Evolutionary conservation across 2,329 filamentous ascomycete genomes (phyloP).

Genomic region (Phaeosphaeria sp.): DNA sequence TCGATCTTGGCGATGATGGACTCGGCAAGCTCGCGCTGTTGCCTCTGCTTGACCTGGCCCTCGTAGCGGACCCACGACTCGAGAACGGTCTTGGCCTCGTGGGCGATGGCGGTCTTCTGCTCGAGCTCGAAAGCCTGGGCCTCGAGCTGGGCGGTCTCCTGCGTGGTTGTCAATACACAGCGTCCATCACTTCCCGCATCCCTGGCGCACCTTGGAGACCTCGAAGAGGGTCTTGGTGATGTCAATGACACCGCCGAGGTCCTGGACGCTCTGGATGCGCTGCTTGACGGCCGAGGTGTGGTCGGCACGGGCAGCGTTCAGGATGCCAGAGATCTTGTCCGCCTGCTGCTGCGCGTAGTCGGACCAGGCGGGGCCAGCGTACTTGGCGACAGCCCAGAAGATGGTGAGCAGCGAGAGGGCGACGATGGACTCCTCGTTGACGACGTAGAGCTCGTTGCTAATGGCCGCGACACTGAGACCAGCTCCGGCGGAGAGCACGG

Average conservation of each 20-base stretch:
- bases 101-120: slow-evolving; percentile 90
- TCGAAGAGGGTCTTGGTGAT: slow-evolving; percentile 97
- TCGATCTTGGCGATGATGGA: slow-evolving; percentile 95
- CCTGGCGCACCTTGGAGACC: slow-evolving; percentile 84
- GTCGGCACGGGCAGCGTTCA: slow-evolving; percentile 92
- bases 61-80: slow-evolving; percentile 99
- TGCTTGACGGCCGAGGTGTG: slow-evolving; percentile 95
- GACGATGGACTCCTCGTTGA: slow-evolving; percentile 98
- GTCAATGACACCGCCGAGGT: slow-evolving; percentile 92
- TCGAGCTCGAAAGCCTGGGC: slow-evolving; percentile 95
- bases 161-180: slow-evolving; percentile 30
- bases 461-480: slow-evolving; percentile 93
- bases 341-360: slow-evolving; percentile 91
- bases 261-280: slow-evolving; percentile 92
- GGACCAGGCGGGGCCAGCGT: slow-evolving; percentile 88
- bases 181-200: slow-evolving; percentile 5
- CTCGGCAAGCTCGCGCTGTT: slow-evolving; percentile 95
- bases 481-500: slow-evolving; percentile 91
- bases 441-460: slow-evolving; percentile 99
- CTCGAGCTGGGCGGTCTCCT: slow-evolving; percentile 98
- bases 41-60: slow-evolving; percentile 96
- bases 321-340: slow-evolving; percentile 91
- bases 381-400: slow-evolving; percentile 92
- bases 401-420: slow-evolving; percentile 91
- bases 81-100: slow-evolving; percentile 92